Evolutionary conservation across 495 filamentous ascomycete genomes (phyloP).

Genomic region (Penicillium manginii): DNA sequence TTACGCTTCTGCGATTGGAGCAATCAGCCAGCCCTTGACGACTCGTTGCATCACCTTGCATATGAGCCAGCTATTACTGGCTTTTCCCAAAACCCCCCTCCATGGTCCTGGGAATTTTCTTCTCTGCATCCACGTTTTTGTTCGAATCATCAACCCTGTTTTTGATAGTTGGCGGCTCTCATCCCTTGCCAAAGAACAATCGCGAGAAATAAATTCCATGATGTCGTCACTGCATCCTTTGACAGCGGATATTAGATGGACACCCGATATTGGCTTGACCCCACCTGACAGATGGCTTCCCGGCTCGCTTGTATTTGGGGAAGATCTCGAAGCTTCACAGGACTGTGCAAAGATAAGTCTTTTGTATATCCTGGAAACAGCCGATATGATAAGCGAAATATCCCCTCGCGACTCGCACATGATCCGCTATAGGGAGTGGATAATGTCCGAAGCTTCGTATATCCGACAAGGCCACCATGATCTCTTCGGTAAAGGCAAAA

Average conservation of each 20-base stretch:
- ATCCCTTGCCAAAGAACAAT: too few relatives aligned
- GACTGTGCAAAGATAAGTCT: background rate
- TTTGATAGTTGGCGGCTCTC: too few relatives aligned
- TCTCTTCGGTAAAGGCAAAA: background rate
- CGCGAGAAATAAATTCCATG: too few relatives aligned
- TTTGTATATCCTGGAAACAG: background rate
- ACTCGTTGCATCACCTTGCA: too few relatives aligned
- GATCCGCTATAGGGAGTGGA: background rate
- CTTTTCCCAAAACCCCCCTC: too few relatives aligned
- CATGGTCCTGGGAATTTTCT: too few relatives aligned
- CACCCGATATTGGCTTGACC: background rate
- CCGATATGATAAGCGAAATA: background rate
- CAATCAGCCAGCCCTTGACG: too few relatives aligned
- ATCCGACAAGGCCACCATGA: background rate
- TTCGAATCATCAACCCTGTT: too few relatives aligned
- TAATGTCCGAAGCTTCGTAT: background rate
- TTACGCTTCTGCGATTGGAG: too few relatives aligned
- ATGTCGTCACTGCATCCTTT: background rate
- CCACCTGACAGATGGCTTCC: background rate
- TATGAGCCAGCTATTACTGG: too few relatives aligned
- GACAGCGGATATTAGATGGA: background rate
- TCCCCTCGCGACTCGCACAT: background rate
- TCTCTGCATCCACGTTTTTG: too few relatives aligned
- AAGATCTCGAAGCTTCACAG: background rate
- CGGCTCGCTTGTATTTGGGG: background rate